A percentile compares a stretch with the other conserved stretches of the same genome.
phyloP scores from a whole-genome alignment of 768 basidiomycete species.

The Pisolithus microcarpus region DNA sequence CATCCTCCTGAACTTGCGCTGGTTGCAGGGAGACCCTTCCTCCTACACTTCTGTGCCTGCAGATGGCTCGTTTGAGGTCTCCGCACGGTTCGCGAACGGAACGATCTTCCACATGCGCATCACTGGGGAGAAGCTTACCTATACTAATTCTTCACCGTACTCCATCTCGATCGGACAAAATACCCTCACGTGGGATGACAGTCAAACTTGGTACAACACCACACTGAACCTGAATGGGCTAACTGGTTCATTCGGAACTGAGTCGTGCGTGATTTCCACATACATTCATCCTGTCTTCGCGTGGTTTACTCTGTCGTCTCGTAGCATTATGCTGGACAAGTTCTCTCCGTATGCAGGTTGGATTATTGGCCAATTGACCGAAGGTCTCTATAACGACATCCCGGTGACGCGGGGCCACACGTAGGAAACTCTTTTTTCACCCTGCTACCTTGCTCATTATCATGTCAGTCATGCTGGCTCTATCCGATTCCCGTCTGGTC shows the following conservation, averaged over 20 bases:
- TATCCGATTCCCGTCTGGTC: constrained; percentile 9
- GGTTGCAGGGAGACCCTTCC: constrained; percentile 9
- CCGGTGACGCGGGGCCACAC: constrained; percentile 8
- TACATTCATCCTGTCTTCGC: no score
- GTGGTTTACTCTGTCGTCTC: no score
- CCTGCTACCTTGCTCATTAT: not conserved
- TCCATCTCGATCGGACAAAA: constrained; percentile 9
- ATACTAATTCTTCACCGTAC: constrained; percentile 4
- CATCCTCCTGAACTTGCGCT: constrained; percentile 9
- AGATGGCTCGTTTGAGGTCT: constrained; percentile 6
- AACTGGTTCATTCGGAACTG: constrained; percentile 2
- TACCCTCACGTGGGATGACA: constrained; percentile 10
- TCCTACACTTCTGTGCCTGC: constrained; percentile 1
- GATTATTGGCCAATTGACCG: constrained; percentile 6
- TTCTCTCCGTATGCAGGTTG: constrained; percentile 6
- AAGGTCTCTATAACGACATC: constrained; percentile 7
- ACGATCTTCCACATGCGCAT: not conserved
- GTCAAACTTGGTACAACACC: constrained; percentile 11
- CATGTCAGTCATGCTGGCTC: constrained; percentile 3
- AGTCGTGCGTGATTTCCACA: constrained; percentile 2
- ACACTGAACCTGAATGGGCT: constrained; percentile 4
- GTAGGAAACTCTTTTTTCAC: not conserved
- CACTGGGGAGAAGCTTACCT: constrained; percentile 6
- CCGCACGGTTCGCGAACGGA: constrained; percentile 9
- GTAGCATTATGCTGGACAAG: constrained; percentile 6